Conservation (phyloP, 176 grass and related monocot genomes). For the Avena atlantica region DNA sequence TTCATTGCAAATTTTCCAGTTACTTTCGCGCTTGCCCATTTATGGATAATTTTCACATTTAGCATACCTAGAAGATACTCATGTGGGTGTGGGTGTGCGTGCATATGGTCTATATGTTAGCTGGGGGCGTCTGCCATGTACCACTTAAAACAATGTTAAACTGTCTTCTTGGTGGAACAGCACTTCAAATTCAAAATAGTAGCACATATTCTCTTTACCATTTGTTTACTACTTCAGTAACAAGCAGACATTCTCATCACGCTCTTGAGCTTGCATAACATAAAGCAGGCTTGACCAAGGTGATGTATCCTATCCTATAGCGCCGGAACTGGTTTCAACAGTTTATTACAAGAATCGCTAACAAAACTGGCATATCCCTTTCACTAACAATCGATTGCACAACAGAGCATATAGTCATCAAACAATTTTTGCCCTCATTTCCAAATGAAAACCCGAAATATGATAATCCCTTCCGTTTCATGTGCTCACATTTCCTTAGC, state of each 20-base stretch:
- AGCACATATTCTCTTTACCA: background rate
- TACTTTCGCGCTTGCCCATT: background rate
- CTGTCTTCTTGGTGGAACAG: conserved; percentile 2
- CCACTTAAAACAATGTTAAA: conserved; percentile 10
- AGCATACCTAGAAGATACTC: background rate
- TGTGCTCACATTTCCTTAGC: background rate
- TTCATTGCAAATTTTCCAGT: background rate
- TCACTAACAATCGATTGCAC: background rate
- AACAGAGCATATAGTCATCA: conserved; percentile 1
- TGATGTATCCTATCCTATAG: background rate
- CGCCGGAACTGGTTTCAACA: background rate
- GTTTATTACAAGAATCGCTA: conserved; percentile 8
- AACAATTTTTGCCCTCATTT: conserved; percentile 11
- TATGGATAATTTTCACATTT: background rate
- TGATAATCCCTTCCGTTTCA: background rate
- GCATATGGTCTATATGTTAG: background rate
- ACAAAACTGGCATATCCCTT: background rate
- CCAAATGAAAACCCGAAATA: conserved; percentile 9
- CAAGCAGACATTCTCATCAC: background rate
- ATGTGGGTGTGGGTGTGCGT: background rate
- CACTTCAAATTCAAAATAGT: conserved; percentile 16
- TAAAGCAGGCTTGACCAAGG: conserved; percentile 17
- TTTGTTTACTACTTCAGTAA: conserved; percentile 13
- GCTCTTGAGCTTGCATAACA: background rate
- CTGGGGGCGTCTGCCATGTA: background rate